A percentile compares a stretch with the other conserved stretches of the same genome.
Evolutionary conservation across 2,329 filamentous ascomycete genomes (phyloP).

Genomic region (Cladorrhinum sp.): DNA sequence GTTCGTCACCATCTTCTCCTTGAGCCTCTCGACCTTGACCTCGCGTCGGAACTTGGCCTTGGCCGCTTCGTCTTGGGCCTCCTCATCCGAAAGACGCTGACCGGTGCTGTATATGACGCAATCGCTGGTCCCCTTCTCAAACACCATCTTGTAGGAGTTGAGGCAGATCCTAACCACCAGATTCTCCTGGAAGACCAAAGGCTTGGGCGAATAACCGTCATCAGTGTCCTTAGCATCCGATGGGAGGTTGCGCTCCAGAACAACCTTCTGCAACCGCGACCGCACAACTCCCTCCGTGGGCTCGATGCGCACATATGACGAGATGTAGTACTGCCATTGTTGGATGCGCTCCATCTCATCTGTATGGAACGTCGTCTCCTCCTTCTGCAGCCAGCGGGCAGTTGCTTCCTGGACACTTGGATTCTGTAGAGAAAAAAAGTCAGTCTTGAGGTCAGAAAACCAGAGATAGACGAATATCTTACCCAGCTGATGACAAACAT

Average conservation of each 20-base stretch:
- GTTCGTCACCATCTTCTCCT: slow-evolving; percentile 80
- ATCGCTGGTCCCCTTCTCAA: slow-evolving; percentile 66
- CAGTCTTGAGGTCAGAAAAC: slow-evolving; percentile 28
- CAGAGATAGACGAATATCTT: slow-evolving; percentile 44
- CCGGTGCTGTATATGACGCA: slow-evolving; percentile 70
- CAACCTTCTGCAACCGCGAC: slow-evolving; percentile 62
- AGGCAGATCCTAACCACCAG: slow-evolving; percentile 71
- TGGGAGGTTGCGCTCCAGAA: slow-evolving; percentile 69
- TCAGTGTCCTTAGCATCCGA: slow-evolving; percentile 59
- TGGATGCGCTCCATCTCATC: slow-evolving; percentile 82
- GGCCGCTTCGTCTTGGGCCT: slow-evolving; percentile 58
- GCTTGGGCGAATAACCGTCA: slow-evolving; percentile 59
- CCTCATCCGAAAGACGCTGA: slow-evolving; percentile 3
- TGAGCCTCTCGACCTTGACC: slow-evolving; percentile 49
- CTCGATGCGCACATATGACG: slow-evolving; percentile 83
- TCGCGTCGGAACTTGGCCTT: slow-evolving; percentile 32
- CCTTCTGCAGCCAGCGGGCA: slow-evolving; percentile 66
- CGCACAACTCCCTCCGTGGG: slow-evolving; percentile 76
- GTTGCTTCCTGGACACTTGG: slow-evolving; percentile 66
- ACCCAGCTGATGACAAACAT: slow-evolving; percentile 89
- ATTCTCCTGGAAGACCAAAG: slow-evolving; percentile 62
- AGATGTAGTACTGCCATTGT: slow-evolving; percentile 93
- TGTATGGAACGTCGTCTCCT: slow-evolving; percentile 77
- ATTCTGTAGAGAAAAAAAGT: slow-evolving; percentile 48
- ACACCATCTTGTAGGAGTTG: slow-evolving; percentile 77